Evolutionary conservation across 805 yeast species (phyloP).

Genomic region (Wickerhamomyces mucosus): DNA sequence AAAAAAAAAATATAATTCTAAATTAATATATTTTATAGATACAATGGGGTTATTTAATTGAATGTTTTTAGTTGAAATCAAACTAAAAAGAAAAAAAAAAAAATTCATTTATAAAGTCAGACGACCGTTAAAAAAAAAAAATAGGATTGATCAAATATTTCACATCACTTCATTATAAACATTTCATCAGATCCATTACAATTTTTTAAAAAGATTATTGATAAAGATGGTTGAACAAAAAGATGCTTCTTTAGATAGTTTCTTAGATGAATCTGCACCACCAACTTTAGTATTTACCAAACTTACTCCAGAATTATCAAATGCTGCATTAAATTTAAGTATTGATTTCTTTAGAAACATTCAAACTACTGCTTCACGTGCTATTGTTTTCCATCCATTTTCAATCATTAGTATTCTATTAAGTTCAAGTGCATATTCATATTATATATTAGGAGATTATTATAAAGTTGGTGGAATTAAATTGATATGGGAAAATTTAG

Average conservation of each 20-base stretch:
- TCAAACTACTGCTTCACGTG: slow-evolving; percentile 18
- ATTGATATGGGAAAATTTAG: slow-evolving; percentile 10
- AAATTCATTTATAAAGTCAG: no score
- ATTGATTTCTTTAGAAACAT: slow-evolving; percentile 39
- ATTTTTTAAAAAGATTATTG: no score
- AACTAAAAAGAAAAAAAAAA: no score
- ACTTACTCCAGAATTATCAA: slow-evolving; percentile 47
- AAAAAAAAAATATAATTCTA: no score
- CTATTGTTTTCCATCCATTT: slow-evolving; percentile 37
- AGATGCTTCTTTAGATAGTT: slow-evolving; percentile 41
- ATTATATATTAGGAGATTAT: slow-evolving; percentile 10
- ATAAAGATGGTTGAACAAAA: slow-evolving; percentile 29
- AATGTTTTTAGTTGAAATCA: no score
- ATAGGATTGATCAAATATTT: no score
- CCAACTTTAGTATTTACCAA: slow-evolving; percentile 40
- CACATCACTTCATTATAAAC: no score
- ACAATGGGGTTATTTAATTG: no score
- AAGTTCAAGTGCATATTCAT: slow-evolving; percentile 2
- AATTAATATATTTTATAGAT: no score
- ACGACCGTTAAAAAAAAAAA: no score
- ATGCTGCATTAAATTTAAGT: slow-evolving; percentile 52
- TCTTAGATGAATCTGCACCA: slow-evolving; percentile 41
- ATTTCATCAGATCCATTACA: no score
- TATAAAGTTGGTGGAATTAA: slow-evolving; percentile 9
- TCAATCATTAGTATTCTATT: slow-evolving; percentile 21